Evolutionary conservation across 2,329 filamentous ascomycete genomes (phyloP), one percentile per base, ranked within the genome.

Genomic region (Exophiala oligosperma): DNA sequence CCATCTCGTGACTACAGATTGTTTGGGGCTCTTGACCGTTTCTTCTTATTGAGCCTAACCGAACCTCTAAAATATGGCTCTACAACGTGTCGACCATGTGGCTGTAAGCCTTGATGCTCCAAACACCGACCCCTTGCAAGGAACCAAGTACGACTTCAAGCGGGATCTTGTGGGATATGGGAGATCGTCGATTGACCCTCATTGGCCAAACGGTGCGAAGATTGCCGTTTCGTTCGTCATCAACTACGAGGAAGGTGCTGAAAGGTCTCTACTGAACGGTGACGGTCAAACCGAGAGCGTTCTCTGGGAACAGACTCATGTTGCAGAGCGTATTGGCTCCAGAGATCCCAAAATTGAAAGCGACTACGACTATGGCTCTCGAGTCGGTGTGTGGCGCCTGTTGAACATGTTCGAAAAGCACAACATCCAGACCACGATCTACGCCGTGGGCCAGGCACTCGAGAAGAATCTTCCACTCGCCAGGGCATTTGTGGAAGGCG

Each of bases 301-400:
- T 28, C 51, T 59, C 9, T 54, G 56, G 50, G 56, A 59, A 47
- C 52, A 54, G 40, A 5, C 54, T 38, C 54, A 51, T 38, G 54
- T 51, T 38, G 24, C 54, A 21, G 26, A 8, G 17, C 54, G 54
- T 11, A 35, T 56, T 51, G 47, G 47, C n/a, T 51, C 47, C 8
- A 40, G 62, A 74, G 79, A 49, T 74, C 71, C 76, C 61, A 81
- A 77, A 60, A 73, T 73, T 51, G 79, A 82, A 67, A 73, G 71
- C 28, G 79, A 81, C 60, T 83, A 78, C 61, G 79, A 82, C 55
- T 82, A 82, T 62, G 78, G 80, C 35, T 74, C 74, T 23, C 74
- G 80, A 2, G 73, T 73, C 0, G 80, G 79, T 2, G 77, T 77
- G 66, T 82, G 80, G 80, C 71, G 79, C 2, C 68, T 81, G 1